A percentile compares a stretch with the other conserved stretches of the same genome.
phyloP scores from a whole-genome alignment of 768 basidiomycete genomes.

The Paxillus involutus region DNA sequence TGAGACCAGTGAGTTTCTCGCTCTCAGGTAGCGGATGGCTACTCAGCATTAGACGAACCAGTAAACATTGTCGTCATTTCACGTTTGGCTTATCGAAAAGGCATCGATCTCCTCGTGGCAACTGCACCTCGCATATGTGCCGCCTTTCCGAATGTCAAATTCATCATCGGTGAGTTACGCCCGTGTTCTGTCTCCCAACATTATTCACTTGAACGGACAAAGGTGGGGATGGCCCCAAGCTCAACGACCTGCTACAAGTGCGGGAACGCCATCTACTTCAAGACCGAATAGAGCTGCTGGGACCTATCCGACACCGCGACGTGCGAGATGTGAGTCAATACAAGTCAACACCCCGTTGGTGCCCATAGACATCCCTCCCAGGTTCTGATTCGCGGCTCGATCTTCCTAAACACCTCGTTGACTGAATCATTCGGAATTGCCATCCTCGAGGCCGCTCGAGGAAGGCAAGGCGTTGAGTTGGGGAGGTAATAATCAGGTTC shows the following conservation, averaged over 20 bases:
- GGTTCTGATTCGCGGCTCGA: conserved; percentile 85
- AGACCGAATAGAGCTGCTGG: conserved; percentile 89
- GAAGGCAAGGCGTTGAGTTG: conserved; percentile 17
- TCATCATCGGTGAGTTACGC: conserved; percentile 70
- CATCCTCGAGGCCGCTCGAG: conserved; percentile 86
- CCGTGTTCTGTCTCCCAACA: neutral
- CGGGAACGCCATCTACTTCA: conserved; percentile 87
- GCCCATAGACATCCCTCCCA: conserved; percentile 25
- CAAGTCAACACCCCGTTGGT: neutral
- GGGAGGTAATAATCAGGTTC: neutral
- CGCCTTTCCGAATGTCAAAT: conserved; percentile 82
- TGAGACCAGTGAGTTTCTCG: conserved; percentile 52
- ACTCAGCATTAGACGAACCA: conserved; percentile 26
- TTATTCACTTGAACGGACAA: neutral
- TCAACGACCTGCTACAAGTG: conserved; percentile 94
- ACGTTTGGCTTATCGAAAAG: conserved; percentile 92
- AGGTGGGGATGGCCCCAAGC: conserved; percentile 96
- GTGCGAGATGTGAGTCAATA: conserved; percentile 66
- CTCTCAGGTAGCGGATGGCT: neutral
- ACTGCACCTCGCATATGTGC: conserved; percentile 88
- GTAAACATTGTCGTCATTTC: conserved; percentile 92
- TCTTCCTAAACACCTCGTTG: conserved; percentile 93
- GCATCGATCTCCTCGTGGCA: conserved; percentile 92
- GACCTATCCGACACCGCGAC: conserved; percentile 75
- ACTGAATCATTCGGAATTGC: conserved; percentile 97